Evolutionary conservation across 1,284 basidiomycete species (phyloP), one percentile per base, ranked within the genome.

Genomic region (Abortiporus biennis): DNA sequence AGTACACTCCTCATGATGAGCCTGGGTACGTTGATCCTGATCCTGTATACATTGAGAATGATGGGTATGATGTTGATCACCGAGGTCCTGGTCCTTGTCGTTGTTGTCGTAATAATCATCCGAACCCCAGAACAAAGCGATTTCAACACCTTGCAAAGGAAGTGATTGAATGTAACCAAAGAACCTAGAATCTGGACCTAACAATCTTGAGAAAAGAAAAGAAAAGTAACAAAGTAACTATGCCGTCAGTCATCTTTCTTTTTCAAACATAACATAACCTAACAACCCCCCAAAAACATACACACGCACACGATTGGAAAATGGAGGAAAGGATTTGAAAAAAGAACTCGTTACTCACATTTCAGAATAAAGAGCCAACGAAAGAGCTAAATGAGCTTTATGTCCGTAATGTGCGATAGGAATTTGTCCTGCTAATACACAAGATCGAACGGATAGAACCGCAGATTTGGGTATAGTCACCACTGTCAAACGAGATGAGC

Each of bases 131-230:
- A 88, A 75, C 20, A 80, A 50, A 30, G 81, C 81, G 32, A 87
- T 68, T 38, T 77, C 73, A 16, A 80, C 72, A 3, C 59, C 54
- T 31, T 62, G 57, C 8, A 46, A 47, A 6, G 84, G 80, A 5
- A 90, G 66, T 11, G 80, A 80, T 50, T 79, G 72, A 11, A 90
- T 53, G 60, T 89, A 90, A 31, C 72, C 76, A 50, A 60, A 67
- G 83, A 84, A 90, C 39, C 64, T 64, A 4, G 86, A 88, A 22
- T 46, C 40, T 19, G 51, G 36, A 17, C 68, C 70, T 38, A 54
- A 62, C 24, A 62, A 61, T 57, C 66, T 73, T 60, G 36, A 65
- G 48, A 32, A 22, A 29, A 29, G 8, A 8, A 8, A 8, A n/a
- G 8, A 8, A 29, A 29, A 8, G n/a, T 12, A 33, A 56, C 65